These are phyloP conservation scores for Ceriops decandra DNA, from an alignment of 345 rosid genomes.

Conservation along the genomic window DNA sequence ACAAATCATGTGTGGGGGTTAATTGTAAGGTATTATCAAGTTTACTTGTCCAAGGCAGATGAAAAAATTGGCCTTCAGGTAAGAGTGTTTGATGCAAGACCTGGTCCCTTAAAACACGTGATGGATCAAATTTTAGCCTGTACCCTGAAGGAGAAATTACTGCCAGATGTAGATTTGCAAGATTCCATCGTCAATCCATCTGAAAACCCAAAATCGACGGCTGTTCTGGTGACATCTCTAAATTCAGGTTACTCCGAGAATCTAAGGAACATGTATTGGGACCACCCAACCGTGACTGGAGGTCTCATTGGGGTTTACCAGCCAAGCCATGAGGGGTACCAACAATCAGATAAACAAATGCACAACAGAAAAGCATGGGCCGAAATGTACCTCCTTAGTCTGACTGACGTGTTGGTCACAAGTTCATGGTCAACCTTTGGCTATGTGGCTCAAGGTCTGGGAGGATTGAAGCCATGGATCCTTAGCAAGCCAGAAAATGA, in stretches of 20 bases:
- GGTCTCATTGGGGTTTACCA: conserved; percentile 27
- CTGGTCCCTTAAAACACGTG: conserved; percentile 23
- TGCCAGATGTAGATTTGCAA: conserved; percentile 22
- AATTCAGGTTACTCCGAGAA: conserved; percentile 21
- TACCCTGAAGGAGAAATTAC: conserved; percentile 20
- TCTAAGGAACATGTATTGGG: conserved; percentile 26
- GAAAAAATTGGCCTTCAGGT: conserved; percentile 26
- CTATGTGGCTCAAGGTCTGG: conserved; percentile 34
- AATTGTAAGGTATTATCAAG: conserved; percentile 23
- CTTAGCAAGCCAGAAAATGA: conserved; percentile 29
- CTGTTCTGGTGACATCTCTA: conserved; percentile 19
- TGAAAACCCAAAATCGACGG: conserved; percentile 20
- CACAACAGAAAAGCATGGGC: conserved; percentile 31
- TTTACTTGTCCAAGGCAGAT: conserved; percentile 27
- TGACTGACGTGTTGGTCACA: conserved; percentile 28
- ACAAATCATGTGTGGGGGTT: conserved; percentile 28
- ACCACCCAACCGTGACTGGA: conserved; percentile 18
- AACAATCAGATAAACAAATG: conserved; percentile 19
- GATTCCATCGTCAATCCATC: conserved; percentile 4
- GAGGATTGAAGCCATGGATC: conserved; percentile 32
- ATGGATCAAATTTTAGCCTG: conserved; percentile 30
- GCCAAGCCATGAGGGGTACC: conserved; percentile 31
- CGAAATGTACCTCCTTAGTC: conserved; percentile 29
- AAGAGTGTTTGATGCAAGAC: conserved; percentile 24
- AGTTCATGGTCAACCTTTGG: conserved; percentile 35